Evolutionary conservation across 2,329 filamentous ascomycete species (phyloP).

Genomic region (Colletotrichum limetticola): DNA sequence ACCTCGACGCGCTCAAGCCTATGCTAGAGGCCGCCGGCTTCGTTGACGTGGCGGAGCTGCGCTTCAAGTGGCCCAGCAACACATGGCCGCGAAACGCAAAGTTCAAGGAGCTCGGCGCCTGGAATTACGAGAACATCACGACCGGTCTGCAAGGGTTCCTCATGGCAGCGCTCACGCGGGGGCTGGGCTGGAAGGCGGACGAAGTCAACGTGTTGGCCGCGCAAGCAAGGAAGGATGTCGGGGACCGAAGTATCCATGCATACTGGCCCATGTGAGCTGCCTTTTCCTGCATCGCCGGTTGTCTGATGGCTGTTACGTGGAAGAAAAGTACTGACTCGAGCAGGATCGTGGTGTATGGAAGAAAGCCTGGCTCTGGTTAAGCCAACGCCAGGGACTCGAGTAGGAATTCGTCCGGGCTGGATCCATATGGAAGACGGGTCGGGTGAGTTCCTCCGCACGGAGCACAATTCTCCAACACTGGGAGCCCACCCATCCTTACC

Average conservation of each 20-base stretch:
- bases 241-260: constrained; percentile 40
- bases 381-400: too few species aligned
- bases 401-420: neutral
- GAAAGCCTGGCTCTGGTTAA: constrained; percentile 3
- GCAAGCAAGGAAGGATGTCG: constrained; percentile 40
- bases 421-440: neutral
- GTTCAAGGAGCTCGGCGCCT: constrained; percentile 49
- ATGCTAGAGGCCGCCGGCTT: constrained; percentile 46
- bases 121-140: constrained; percentile 45
- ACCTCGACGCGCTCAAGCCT: constrained; percentile 19
- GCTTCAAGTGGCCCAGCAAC: constrained; percentile 50
- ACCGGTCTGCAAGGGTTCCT: constrained; percentile 48
- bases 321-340: neutral
- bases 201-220: constrained; percentile 42
- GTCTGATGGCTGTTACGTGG: neutral
- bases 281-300: neutral
- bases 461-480: neutral
- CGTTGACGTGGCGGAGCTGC: constrained; percentile 43
- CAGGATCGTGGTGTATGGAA: constrained; percentile 31
- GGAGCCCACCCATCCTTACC: neutral
- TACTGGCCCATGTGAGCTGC: constrained; percentile 50
- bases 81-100: constrained; percentile 48
- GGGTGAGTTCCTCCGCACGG: neutral
- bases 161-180: constrained; percentile 50
- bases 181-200: constrained; percentile 47